phyloP scores from a whole-genome alignment of 2,329 filamentous ascomycete genomes.

The Ambrosiella xylebori region DNA sequence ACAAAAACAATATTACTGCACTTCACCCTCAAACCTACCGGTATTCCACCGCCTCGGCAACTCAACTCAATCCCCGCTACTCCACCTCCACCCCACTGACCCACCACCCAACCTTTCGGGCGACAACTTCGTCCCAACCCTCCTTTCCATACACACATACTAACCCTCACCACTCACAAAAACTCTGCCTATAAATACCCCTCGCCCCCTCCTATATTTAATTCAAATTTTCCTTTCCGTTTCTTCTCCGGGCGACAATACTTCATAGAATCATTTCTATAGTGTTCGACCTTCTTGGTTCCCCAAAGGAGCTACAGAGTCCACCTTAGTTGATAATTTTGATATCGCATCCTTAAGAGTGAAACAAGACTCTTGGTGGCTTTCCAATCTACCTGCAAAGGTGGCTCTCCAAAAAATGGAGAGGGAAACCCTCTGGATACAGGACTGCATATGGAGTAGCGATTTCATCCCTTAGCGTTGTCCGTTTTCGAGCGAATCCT shows the following conservation, averaged over 20 bases:
- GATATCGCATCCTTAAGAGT: conserved; percentile 55
- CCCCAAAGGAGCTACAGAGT: conserved; percentile 82
- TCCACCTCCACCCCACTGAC: not conserved
- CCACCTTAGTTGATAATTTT: conserved; percentile 84
- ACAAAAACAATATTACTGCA: not conserved
- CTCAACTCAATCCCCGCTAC: not conserved
- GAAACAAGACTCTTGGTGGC: conserved; percentile 58
- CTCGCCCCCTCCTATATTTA: not conserved
- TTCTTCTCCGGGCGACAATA: conserved; percentile 14
- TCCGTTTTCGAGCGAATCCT: conserved; percentile 61
- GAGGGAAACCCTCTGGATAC: not conserved
- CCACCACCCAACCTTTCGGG: not conserved
- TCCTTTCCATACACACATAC: not conserved
- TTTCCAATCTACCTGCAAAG: conserved; percentile 45
- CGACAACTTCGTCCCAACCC: not conserved
- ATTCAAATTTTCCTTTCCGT: conserved; percentile 1
- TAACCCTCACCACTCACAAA: not conserved
- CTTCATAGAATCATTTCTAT: conserved; percentile 83
- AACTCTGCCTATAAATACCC: conserved; percentile 6
- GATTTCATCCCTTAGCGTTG: conserved; percentile 63
- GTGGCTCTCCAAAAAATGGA: conserved; percentile 28
- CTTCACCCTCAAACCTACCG: not conserved
- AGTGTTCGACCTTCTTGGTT: conserved; percentile 87
- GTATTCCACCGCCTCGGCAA: not conserved
- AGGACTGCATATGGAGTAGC: conserved; percentile 66